Conservation (phyloP, 805 yeast species). For the Starmerella sp. region DNA sequence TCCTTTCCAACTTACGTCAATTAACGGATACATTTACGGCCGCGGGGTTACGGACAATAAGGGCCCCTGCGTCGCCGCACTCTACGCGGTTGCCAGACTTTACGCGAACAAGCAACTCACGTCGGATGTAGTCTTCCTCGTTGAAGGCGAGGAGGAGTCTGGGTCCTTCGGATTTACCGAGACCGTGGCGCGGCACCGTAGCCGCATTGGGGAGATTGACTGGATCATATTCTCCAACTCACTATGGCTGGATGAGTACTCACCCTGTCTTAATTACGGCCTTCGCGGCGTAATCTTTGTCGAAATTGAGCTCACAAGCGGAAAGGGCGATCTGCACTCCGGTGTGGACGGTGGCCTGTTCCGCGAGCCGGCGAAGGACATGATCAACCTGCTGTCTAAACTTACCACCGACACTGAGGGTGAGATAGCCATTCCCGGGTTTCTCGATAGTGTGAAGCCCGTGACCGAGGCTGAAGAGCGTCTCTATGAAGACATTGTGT, state of each 20-base stretch:
- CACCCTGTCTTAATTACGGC: constrained; percentile 91
- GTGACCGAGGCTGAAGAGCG: constrained; percentile 46
- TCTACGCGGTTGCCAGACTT: constrained; percentile 74
- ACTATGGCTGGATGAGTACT: constrained; percentile 81
- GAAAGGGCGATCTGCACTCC: constrained; percentile 80
- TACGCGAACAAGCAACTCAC: constrained; percentile 40
- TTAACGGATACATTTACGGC: constrained; percentile 77
- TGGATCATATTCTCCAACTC: constrained; percentile 86
- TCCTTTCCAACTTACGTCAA: constrained; percentile 65
- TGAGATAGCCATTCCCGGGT: constrained; percentile 51
- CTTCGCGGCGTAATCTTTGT: constrained; percentile 83
- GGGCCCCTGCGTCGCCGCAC: constrained; percentile 81
- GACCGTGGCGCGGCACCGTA: constrained; percentile 39
- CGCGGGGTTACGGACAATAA: constrained; percentile 92
- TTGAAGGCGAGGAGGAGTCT: constrained; percentile 94
- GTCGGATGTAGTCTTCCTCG: constrained; percentile 66
- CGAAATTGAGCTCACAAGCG: constrained; percentile 56
- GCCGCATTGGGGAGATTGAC: constrained; percentile 61
- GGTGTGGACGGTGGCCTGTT: constrained; percentile 93
- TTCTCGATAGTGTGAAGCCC: constrained; percentile 55
- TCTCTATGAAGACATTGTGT: constrained; percentile 49
- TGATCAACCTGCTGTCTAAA: constrained; percentile 58
- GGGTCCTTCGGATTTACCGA: constrained; percentile 80
- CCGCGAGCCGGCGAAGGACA: constrained; percentile 80
- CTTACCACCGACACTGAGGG: constrained; percentile 45